These are phyloP conservation scores for Epichloe aotearoae DNA, from an alignment of 2,329 filamentous ascomycete species.

Conservation along the genomic window DNA sequence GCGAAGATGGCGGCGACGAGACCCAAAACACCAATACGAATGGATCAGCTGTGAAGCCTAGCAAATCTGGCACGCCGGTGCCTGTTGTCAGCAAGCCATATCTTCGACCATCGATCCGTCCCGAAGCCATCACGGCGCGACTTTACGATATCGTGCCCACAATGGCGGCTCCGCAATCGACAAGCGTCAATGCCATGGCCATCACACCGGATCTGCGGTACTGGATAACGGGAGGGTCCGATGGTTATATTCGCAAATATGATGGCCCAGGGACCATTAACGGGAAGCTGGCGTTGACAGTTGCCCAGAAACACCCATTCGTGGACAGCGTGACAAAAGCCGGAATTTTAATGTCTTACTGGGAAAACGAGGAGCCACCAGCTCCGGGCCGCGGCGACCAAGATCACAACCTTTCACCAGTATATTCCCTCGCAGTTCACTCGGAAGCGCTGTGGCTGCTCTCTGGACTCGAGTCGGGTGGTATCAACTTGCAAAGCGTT, in stretches of 20 bases:
- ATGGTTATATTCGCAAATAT: slow-evolving; percentile 94
- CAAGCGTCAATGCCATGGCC: slow-evolving; percentile 84
- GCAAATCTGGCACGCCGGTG: slow-evolving; percentile 18
- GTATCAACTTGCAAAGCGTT: slow-evolving; percentile 85
- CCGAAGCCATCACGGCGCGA: slow-evolving; percentile 64
- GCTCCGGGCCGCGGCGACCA: slow-evolving; percentile 32
- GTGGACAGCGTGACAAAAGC: slow-evolving; percentile 96
- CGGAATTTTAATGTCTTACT: slow-evolving; percentile 88
- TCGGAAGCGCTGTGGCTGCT: slow-evolving; percentile 84
- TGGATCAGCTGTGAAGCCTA: slow-evolving; percentile 5
- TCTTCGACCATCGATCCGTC: slow-evolving; percentile 49
- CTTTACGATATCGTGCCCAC: slow-evolving; percentile 94
- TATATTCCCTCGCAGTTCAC: slow-evolving; percentile 88
- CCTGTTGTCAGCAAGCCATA: slow-evolving; percentile 8
- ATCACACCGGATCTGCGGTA: slow-evolving; percentile 90
- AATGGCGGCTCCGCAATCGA: slow-evolving; percentile 90
- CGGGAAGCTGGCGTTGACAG: slow-evolving; percentile 82
- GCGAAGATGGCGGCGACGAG: slow-evolving; percentile 23
- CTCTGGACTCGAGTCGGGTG: slow-evolving; percentile 78
- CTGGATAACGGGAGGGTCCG: slow-evolving; percentile 86
- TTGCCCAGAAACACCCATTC: slow-evolving; percentile 91
- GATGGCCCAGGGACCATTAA: slow-evolving; percentile 93
- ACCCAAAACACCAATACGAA: slow-evolving; percentile 13
- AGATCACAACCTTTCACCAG: slow-evolving; percentile 63
- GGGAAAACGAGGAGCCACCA: slow-evolving; percentile 84